phyloP scores from a whole-genome alignment of 164 flowering plant species.

The Magnolia officinalis region DNA sequence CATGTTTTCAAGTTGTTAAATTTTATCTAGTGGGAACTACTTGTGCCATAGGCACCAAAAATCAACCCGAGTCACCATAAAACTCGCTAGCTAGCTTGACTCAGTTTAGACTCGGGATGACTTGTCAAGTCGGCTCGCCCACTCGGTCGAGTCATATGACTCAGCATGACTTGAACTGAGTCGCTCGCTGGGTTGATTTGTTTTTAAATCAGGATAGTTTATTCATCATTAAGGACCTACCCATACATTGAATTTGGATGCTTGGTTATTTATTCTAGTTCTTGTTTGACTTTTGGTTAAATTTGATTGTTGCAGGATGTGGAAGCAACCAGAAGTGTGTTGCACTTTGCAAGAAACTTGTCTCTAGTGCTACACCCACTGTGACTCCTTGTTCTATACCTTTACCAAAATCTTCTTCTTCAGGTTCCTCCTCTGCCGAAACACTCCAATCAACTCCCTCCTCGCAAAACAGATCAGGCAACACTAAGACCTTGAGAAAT shows the following conservation, averaged over 20 bases:
- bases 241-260: background rate
- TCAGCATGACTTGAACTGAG: too few relatives aligned
- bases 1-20: too few relatives aligned
- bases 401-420: conserved; percentile 36
- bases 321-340: conserved; percentile 29
- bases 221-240: background rate
- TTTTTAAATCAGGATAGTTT: too few relatives aligned
- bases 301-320: background rate
- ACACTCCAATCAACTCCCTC: conserved; percentile 34
- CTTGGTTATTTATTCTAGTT: background rate
- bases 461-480: conserved; percentile 43
- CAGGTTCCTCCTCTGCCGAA: conserved; percentile 26
- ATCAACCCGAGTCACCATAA: too few relatives aligned
- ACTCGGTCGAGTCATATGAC: too few relatives aligned
- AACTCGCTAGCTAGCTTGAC: too few relatives aligned
- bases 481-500: conserved; percentile 28
- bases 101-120: too few relatives aligned
- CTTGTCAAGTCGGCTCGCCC: too few relatives aligned
- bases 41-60: background rate
- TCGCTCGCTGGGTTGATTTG: too few relatives aligned
- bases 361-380: conserved; percentile 21
- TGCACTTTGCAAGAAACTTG: conserved; percentile 25
- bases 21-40: background rate
- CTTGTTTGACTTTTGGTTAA: background rate
- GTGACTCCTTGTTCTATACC: conserved; percentile 32